These are phyloP conservation scores for Croton laevigatus DNA, from an alignment of 441 rosid species.

Conservation along the genomic window DNA sequence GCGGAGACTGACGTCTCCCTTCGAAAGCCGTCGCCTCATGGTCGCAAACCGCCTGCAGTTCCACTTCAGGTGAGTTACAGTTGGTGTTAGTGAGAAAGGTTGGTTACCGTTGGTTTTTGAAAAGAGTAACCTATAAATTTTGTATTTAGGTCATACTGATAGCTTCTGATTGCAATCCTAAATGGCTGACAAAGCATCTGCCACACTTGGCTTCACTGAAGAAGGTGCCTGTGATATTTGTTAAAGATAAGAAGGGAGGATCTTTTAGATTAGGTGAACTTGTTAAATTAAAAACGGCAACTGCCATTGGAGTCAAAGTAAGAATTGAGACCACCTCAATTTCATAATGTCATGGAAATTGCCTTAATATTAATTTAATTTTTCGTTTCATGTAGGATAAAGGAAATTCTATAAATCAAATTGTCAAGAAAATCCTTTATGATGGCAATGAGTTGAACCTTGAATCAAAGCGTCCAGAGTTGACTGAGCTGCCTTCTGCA, in stretches of 20 bases:
- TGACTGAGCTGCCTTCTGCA: not conserved
- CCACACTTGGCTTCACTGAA: slow-evolving; percentile 63
- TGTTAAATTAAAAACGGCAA: slow-evolving; percentile 68
- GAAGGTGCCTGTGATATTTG: slow-evolving; percentile 57
- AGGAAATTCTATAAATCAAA: slow-evolving; percentile 48
- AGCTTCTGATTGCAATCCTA: slow-evolving; percentile 82
- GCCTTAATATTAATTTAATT: not conserved
- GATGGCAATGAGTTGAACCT: slow-evolving; percentile 23
- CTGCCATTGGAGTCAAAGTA: slow-evolving; percentile 73
- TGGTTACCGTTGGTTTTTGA: not conserved
- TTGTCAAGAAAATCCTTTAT: slow-evolving; percentile 37
- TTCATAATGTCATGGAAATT: not conserved
- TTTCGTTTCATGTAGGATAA: slow-evolving; percentile 33
- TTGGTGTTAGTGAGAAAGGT: not conserved
- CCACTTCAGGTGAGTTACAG: slow-evolving; percentile 56
- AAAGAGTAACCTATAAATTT: not conserved
- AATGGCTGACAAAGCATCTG: slow-evolving; percentile 72
- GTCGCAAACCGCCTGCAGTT: slow-evolving; percentile 32
- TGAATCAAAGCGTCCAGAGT: slow-evolving; percentile 19
- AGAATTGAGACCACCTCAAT: not conserved
- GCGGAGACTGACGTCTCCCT: slow-evolving; percentile 22
- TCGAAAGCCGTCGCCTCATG: slow-evolving; percentile 17
- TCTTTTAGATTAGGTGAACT: slow-evolving; percentile 78
- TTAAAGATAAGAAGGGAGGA: slow-evolving; percentile 60
- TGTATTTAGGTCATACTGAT: slow-evolving; percentile 49